Evolutionary conservation across 768 basidiomycete genomes (phyloP), one percentile per base, ranked within the genome.

Genomic region (Nevesoporus exiguus): DNA sequence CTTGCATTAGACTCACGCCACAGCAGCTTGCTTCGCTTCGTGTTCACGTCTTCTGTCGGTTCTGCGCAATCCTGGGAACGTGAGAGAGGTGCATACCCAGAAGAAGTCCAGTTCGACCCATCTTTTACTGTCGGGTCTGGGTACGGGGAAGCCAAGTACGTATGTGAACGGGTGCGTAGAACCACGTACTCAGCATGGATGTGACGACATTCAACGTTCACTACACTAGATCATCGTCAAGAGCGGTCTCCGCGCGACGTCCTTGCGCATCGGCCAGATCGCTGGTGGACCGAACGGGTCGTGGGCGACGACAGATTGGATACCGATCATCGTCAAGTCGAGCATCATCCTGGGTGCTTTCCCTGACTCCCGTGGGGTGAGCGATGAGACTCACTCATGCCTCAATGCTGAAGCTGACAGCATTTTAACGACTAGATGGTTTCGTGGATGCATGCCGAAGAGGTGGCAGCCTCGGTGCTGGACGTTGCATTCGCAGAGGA

Each of bases 141-240:
- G 1, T 74, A 75, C 42, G 71, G 71, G 1, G 73, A 73, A 24
- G 52, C 61, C 17, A 76, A 76, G 61, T 76, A 74, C 50, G 67
- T 76, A 0, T 48, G 68, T 5, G 74, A 76, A 60, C 57, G 70
- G 48, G 68, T 73, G 47, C 1, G 73, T 50, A 53, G 13, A 65
- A 5, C 47, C 3, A 21, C 17, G 14, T 25, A 39, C 39, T 39
- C 7, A 7, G 8, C 7, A n/a, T 3, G n/a, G 17, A 4, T 10
- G 3, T 11, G 34, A 19, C 17, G 5, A 14, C 7, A 5, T 19
- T 10, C 14, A 13, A 39, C 27, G 25, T 15, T 7, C 3, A 14
- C 2, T 21, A 5, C 3, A n/a, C 15, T 29, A 48, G 37, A 29
- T 39, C 37, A 19, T 49, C 25, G n/a, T 8, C 25, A 9, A 39